Evolutionary conservation across 805 yeast genomes (phyloP), one percentile per base, ranked within the genome.

Genomic region (Starmerella bacillaris): DNA sequence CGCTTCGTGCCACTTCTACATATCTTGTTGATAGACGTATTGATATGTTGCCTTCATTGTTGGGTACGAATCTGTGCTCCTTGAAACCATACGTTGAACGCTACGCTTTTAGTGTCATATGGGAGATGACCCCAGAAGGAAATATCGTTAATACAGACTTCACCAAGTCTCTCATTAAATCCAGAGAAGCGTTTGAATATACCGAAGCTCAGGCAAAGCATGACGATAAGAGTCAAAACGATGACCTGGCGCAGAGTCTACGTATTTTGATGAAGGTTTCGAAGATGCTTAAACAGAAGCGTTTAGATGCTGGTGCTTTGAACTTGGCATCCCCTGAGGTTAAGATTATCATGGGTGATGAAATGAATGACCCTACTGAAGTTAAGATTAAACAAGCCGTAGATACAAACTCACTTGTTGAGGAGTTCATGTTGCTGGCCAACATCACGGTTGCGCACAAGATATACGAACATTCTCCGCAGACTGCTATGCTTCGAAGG

Each of bases 321-420:
- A 89, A 89, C 55, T 63, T 89, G 47, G 94, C 98, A 0, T 82
- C 94, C 3, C 99, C 99, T 1, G 99, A 89, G 55, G 98, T 89
- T 33, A 86, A 86, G 56, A 94, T 89, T 24, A 89, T 83, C 48
- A 77, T 84, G 75, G 99, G 89, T 50, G 76, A 86, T 51, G 99
- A 89, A 58, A 83, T 96, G 3, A 76, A 93, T 2, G 98, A 89
- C 55, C 96, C 98, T 2, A 77, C 77, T 40, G 94, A 82, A 49
- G 95, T 89, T 31, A 96, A 86, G 54, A 73, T 89, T 44, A 89
- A 89, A 55, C 68, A 79, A 53, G 59, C 79, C 8, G 65, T 78
- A 31, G 98, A 80, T 34, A 89, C 98, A 2, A 89, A 86, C 53
- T 89, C 98, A 2, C 63, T 89, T 34, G 99, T 89, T 38, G 99